These are phyloP conservation scores for Aspergillus viridinutans DNA, from an alignment of 2,329 filamentous ascomycete genomes.

Conservation along the genomic window DNA sequence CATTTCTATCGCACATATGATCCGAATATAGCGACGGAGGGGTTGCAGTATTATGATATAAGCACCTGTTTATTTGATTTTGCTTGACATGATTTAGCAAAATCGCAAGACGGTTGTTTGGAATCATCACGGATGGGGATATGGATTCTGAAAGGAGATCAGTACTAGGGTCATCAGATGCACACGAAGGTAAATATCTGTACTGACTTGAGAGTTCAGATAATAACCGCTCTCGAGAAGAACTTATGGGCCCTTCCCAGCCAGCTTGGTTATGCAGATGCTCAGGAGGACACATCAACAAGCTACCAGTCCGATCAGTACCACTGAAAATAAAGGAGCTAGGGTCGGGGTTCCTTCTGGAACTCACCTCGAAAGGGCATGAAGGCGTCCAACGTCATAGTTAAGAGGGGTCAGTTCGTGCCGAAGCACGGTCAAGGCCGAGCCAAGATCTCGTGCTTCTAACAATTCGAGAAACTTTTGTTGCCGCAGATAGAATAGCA, in stretches of 20 bases:
- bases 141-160: constrained; percentile 63
- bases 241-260: constrained; percentile 78
- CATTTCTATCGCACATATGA: constrained; percentile 72
- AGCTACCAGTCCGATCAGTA: constrained; percentile 43
- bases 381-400: constrained; percentile 70
- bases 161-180: constrained; percentile 17
- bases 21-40: constrained; percentile 85
- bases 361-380: constrained; percentile 69
- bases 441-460: constrained; percentile 67
- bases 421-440: constrained; percentile 77
- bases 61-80: constrained; percentile 74
- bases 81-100: constrained; percentile 80
- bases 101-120: constrained; percentile 78
- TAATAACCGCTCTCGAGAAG: constrained; percentile 69
- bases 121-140: constrained; percentile 94
- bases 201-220: constrained; percentile 76
- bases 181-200: neutral
- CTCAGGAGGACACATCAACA: constrained; percentile 83
- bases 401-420: constrained; percentile 83
- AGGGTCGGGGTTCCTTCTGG: neutral
- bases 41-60: constrained; percentile 78
- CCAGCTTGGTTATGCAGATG: constrained; percentile 71
- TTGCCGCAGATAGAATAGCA: constrained; percentile 84
- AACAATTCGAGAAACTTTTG: constrained; percentile 94
- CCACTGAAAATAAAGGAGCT: neutral